Evolutionary conservation across 371 early-diverging fungal species (phyloP).

Genomic region (Rhizopus delemar): DNA sequence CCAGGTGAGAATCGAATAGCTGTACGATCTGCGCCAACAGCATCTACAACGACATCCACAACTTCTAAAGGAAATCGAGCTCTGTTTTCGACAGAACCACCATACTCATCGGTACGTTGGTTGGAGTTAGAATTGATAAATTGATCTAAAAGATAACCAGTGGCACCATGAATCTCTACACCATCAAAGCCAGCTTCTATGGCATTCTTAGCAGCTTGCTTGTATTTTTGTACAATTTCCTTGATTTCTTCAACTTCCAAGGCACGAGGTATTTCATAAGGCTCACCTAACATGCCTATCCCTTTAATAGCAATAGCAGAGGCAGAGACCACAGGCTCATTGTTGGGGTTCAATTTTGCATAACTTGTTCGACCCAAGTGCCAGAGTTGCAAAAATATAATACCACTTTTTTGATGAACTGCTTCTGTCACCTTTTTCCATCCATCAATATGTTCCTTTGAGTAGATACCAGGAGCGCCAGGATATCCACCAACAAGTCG

Average conservation of each 20-base stretch:
- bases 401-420: constrained; percentile 53
- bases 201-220: constrained; percentile 36
- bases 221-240: constrained; percentile 58
- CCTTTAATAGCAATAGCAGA: no score
- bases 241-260: constrained; percentile 56
- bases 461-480: constrained; percentile 44
- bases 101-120: constrained; percentile 55
- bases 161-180: constrained; percentile 62
- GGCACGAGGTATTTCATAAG: no score
- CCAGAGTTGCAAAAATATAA: constrained; percentile 60
- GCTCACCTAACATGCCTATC: no score
- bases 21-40: constrained; percentile 6
- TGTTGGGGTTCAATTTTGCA: no score
- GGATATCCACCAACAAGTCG: constrained; percentile 37
- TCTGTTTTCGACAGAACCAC: constrained; percentile 75
- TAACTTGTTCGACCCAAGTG: constrained; percentile 30
- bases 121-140: constrained; percentile 59
- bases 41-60: constrained; percentile 46
- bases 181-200: constrained; percentile 12
- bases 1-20: no score
- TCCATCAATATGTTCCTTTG: constrained; percentile 44
- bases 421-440: constrained; percentile 58
- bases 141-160: constrained; percentile 64
- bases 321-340: no score
- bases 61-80: constrained; percentile 63